Conservation (phyloP, 2,329 filamentous ascomycete species). For the Parastagonospora avenae region DNA sequence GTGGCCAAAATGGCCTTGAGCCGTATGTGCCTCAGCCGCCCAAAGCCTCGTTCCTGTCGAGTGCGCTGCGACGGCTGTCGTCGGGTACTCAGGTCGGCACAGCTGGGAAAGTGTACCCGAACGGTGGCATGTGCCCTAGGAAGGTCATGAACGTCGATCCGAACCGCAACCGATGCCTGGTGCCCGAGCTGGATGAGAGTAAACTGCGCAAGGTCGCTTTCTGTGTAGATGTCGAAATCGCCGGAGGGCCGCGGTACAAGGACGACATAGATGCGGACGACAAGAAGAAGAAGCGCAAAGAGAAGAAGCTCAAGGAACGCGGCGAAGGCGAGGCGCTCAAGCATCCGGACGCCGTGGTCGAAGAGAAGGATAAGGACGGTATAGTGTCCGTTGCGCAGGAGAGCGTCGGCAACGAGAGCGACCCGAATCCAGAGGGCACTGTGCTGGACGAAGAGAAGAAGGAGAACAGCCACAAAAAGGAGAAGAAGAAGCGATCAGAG, state of each 20-base stretch:
- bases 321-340: slow-evolving; percentile 78
- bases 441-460: slow-evolving; percentile 42
- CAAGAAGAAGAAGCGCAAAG: slow-evolving; percentile 57
- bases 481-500: slow-evolving; percentile 95
- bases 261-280: slow-evolving; percentile 61
- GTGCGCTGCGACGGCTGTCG: slow-evolving; percentile 81
- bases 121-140: slow-evolving; percentile 77
- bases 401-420: slow-evolving; percentile 50
- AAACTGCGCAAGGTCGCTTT: slow-evolving; percentile 91
- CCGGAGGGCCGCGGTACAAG: slow-evolving; percentile 77
- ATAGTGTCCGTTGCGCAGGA: slow-evolving; percentile 40
- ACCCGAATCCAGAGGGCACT: slow-evolving; percentile 48
- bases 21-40: slow-evolving; percentile 78
- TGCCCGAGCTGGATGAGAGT: slow-evolving; percentile 77
- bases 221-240: slow-evolving; percentile 96
- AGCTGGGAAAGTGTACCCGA: slow-evolving; percentile 58
- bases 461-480: slow-evolving; percentile 72
- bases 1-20: slow-evolving; percentile 45
- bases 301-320: slow-evolving; percentile 66
- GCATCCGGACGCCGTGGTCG: slow-evolving; percentile 60
- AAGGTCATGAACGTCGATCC: slow-evolving; percentile 84
- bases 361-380: slow-evolving; percentile 62
- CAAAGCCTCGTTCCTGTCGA: slow-evolving; percentile 76
- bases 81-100: slow-evolving; percentile 57
- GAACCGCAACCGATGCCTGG: slow-evolving; percentile 76